Conservation (phyloP, 371 early-diverging fungal genomes). For the Mortierella sp. region DNA sequence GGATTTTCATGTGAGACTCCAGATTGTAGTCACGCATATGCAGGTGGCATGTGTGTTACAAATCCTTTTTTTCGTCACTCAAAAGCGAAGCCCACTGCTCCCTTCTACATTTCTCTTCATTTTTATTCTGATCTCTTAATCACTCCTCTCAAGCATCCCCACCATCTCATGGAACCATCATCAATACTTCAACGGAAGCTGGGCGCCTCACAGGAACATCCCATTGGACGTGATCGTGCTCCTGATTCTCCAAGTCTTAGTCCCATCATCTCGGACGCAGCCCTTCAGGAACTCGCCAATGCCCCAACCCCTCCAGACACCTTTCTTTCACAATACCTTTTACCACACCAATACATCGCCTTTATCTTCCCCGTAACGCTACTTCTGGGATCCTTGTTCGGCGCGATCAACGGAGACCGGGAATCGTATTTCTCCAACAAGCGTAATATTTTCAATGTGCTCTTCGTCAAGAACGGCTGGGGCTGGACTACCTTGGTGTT, state of each 20-base stretch:
- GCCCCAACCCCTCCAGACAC: conserved; percentile 13
- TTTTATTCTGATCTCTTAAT: neutral
- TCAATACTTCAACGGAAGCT: conserved; percentile 34
- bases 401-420: conserved; percentile 50
- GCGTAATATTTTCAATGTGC: conserved; percentile 79
- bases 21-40: neutral
- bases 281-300: conserved; percentile 26
- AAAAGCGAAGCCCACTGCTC: too few relatives aligned
- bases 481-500: conserved; percentile 80
- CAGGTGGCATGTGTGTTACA: neutral
- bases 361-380: conserved; percentile 44
- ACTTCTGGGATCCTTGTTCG: conserved; percentile 37
- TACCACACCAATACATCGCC: conserved; percentile 42
- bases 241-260: conserved; percentile 34
- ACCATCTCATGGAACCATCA: conserved; percentile 20
- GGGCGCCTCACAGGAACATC: neutral
- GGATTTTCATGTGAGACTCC: neutral
- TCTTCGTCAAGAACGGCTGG: conserved; percentile 90
- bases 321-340: conserved; percentile 19
- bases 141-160: neutral
- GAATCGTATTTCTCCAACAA: conserved; percentile 74
- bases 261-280: conserved; percentile 31
- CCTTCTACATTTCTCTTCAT: neutral
- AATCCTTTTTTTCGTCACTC: neutral
- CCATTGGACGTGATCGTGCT: conserved; percentile 27